A percentile compares a stretch with the other conserved stretches of the same genome.
These are phyloP conservation scores for Apiospora hydei DNA, from an alignment of 2,329 filamentous ascomycete genomes.

Conservation along the genomic window DNA sequence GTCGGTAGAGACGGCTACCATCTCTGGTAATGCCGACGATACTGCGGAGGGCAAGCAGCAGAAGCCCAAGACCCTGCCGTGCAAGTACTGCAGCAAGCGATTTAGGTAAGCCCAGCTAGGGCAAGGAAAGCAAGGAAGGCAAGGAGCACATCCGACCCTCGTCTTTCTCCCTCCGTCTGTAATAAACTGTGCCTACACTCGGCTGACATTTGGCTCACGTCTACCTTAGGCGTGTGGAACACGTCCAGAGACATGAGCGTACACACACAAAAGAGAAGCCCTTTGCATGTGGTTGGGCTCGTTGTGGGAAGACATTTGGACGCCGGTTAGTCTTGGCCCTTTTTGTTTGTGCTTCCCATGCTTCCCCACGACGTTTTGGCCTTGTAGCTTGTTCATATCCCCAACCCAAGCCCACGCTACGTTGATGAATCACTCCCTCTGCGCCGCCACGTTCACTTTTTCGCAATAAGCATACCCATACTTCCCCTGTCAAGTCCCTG, in stretches of 20 bases:
- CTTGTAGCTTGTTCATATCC: conserved; percentile 26
- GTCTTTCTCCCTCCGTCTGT: conserved; percentile 35
- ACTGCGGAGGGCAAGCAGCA: conserved; percentile 60
- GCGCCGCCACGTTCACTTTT: conserved; percentile 26
- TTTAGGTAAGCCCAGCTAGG: conserved; percentile 58
- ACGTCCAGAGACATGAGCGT: conserved; percentile 66
- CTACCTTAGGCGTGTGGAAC: conserved; percentile 63
- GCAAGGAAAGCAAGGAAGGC: conserved; percentile 29
- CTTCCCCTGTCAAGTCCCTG: not conserved
- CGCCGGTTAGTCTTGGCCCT: conserved; percentile 58
- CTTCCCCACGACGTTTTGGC: conserved; percentile 30
- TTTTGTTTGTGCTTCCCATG: not conserved
- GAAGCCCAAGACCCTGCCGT: conserved; percentile 68
- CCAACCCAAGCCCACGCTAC: conserved; percentile 25
- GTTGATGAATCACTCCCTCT: conserved; percentile 32
- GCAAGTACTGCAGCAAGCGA: conserved; percentile 68
- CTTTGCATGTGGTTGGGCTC: conserved; percentile 65
- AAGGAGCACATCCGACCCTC: conserved; percentile 30
- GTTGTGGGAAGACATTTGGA: conserved; percentile 69
- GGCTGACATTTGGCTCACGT: conserved; percentile 48
- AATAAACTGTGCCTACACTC: conserved; percentile 38
- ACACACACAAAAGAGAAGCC: conserved; percentile 71
- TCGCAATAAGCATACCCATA: not conserved
- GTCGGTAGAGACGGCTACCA: conserved; percentile 56
- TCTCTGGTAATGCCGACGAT: conserved; percentile 51